Conservation (phyloP, 805 yeast species). For the Wickerhamomyces kurtzmanii region DNA sequence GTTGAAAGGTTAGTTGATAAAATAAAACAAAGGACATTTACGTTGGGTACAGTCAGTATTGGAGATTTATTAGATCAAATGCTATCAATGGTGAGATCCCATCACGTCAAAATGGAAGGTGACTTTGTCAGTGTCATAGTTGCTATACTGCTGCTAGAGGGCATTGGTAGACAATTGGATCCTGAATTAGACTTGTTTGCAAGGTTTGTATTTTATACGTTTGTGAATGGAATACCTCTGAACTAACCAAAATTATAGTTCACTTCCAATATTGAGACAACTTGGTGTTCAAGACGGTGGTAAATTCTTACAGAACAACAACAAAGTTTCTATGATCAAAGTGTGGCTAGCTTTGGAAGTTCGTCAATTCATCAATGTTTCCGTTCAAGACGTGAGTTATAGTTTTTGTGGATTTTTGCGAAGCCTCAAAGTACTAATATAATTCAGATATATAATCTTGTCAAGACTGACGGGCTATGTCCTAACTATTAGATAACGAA, state of each 20-base stretch:
- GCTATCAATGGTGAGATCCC: slow-evolving; percentile 82
- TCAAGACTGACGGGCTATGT: slow-evolving; percentile 55
- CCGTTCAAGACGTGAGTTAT: slow-evolving; percentile 63
- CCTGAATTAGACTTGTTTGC: slow-evolving; percentile 92
- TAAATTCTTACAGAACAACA: slow-evolving; percentile 42
- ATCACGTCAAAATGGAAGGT: slow-evolving; percentile 96
- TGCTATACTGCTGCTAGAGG: slow-evolving; percentile 84
- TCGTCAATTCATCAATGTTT: slow-evolving; percentile 75
- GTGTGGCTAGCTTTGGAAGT: slow-evolving; percentile 90
- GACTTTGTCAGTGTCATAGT: slow-evolving; percentile 94
- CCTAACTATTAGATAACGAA: slow-evolving; percentile 40
- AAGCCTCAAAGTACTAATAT: not conserved
- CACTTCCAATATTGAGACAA: slow-evolving; percentile 78
- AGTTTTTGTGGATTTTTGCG: not conserved
- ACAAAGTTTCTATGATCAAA: slow-evolving; percentile 71
- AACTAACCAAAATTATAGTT: slow-evolving; percentile 33
- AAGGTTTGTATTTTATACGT: slow-evolving; percentile 64
- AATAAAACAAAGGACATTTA: slow-evolving; percentile 81
- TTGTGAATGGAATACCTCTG: slow-evolving; percentile 23
- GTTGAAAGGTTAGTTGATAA: slow-evolving; percentile 76
- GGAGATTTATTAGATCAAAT: slow-evolving; percentile 86
- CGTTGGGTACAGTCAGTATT: slow-evolving; percentile 83
- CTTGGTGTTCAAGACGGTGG: slow-evolving; percentile 66
- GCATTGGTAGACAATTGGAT: slow-evolving; percentile 90
- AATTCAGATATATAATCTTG: slow-evolving; percentile 34